phyloP scores from a whole-genome alignment of 306 rosid genomes.

The Gleditsia sinensis region DNA sequence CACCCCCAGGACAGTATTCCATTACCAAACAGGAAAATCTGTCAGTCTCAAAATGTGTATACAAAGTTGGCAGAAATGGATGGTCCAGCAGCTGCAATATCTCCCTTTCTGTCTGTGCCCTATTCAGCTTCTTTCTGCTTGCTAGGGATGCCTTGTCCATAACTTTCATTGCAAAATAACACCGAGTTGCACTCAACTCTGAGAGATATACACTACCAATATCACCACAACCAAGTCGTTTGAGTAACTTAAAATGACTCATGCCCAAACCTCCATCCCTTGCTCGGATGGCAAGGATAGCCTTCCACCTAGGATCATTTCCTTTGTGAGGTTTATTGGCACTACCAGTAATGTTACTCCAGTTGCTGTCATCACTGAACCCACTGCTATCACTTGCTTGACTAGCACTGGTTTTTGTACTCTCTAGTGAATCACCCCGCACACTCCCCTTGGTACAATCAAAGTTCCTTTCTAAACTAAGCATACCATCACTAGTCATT shows the following conservation, averaged over 20 bases:
- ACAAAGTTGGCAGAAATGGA: slow-evolving; percentile 96
- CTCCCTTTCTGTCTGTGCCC: slow-evolving; percentile 99
- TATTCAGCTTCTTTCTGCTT: slow-evolving; percentile 87
- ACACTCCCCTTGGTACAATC: slow-evolving; percentile 82
- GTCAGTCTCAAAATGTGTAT: slow-evolving; percentile 97
- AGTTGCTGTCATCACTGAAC: slow-evolving; percentile 93
- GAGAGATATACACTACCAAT: slow-evolving; percentile 99
- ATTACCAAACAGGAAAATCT: slow-evolving; percentile 95
- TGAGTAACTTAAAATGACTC: slow-evolving; percentile 93
- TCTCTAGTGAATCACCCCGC: slow-evolving; percentile 94
- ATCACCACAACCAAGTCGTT: slow-evolving; percentile 97
- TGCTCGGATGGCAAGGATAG: slow-evolving; percentile 89
- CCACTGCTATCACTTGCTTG: slow-evolving; percentile 96
- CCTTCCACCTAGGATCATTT: slow-evolving; percentile 99
- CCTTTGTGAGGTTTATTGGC: slow-evolving; percentile 99
- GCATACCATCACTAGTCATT: slow-evolving; percentile 84
- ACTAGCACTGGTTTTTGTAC: slow-evolving; percentile 92
- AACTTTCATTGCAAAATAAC: slow-evolving; percentile 96
- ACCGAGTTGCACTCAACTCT: slow-evolving; percentile 93
- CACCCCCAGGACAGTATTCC: slow-evolving; percentile 99
- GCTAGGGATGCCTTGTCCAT: slow-evolving; percentile 99
- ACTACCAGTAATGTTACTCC: slow-evolving; percentile 97
- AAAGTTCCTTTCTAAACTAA: slow-evolving; percentile 83
- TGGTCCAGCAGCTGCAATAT: slow-evolving; percentile 97
- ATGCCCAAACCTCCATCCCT: slow-evolving; percentile 95